Conservation (phyloP, 139 green algal genomes). For the Tetradesmus obliquus region DNA sequence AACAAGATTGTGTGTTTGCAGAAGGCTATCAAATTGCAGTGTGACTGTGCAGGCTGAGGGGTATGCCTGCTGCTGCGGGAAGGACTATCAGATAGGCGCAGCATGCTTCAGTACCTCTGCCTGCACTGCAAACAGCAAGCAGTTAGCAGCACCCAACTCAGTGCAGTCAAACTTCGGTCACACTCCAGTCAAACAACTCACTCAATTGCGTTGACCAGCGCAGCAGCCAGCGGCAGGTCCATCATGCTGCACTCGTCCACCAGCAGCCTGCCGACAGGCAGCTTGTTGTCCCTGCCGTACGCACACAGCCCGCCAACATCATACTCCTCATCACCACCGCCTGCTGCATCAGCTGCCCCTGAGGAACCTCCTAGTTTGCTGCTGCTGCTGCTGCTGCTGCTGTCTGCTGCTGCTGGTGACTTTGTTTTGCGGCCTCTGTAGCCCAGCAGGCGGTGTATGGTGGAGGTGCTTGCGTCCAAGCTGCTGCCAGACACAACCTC, state of each 20-base stretch:
- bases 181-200: background rate
- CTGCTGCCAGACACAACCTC: constrained; percentile 40
- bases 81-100: background rate
- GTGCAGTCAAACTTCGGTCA: too few relatives aligned
- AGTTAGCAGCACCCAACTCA: constrained; percentile 20
- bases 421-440: constrained; percentile 47
- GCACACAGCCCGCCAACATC: constrained; percentile 39
- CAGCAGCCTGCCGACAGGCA: constrained; percentile 68
- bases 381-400: constrained; percentile 12
- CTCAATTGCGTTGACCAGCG: constrained; percentile 64
- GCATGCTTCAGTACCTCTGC: background rate
- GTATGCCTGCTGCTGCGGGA: too few relatives aligned
- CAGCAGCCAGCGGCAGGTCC: constrained; percentile 75
- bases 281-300: constrained; percentile 42
- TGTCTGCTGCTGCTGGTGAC: background rate
- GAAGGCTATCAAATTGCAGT: too few relatives aligned
- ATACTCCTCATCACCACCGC: background rate
- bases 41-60: too few relatives aligned
- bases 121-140: background rate
- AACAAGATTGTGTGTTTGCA: too few relatives aligned
- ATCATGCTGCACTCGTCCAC: constrained; percentile 92
- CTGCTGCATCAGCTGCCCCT: constrained; percentile 11
- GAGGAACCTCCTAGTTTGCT: background rate
- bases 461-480: constrained; percentile 44
- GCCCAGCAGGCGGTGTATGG: constrained; percentile 81